Conservation (phyloP, 2,329 filamentous ascomycete genomes). For the Pestalotiopsis sp. region DNA sequence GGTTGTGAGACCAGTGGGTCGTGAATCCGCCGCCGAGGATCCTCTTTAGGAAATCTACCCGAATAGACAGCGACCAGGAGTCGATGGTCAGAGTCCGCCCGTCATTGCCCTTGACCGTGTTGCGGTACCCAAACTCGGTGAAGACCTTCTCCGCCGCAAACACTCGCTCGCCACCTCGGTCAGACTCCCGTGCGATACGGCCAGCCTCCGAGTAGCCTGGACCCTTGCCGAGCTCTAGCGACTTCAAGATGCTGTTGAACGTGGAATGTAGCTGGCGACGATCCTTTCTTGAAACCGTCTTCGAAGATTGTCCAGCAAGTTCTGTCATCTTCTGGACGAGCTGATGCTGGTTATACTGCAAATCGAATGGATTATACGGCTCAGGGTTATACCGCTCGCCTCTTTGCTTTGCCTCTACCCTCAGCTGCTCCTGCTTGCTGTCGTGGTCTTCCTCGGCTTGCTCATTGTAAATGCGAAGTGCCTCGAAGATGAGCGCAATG, state of each 20-base stretch:
- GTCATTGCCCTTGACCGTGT: constrained; percentile 51
- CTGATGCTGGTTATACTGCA: constrained; percentile 53
- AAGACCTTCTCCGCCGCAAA: constrained; percentile 43
- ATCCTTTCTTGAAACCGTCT: constrained; percentile 51
- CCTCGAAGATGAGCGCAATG: constrained; percentile 83
- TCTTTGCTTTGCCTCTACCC: constrained; percentile 7
- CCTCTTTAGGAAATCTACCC: constrained; percentile 50
- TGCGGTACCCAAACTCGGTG: constrained; percentile 54
- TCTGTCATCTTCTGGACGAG: constrained; percentile 51
- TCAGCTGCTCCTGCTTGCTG: constrained; percentile 32
- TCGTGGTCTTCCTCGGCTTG: constrained; percentile 44
- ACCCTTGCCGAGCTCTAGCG: constrained; percentile 55
- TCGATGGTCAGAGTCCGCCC: constrained; percentile 46
- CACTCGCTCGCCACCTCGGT: constrained; percentile 42
- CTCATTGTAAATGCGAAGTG: constrained; percentile 53
- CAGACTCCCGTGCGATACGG: constrained; percentile 41
- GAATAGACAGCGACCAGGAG: constrained; percentile 52
- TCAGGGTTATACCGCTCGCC: constrained; percentile 12
- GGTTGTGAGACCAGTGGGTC: constrained; percentile 42
- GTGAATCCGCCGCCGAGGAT: constrained; percentile 49
- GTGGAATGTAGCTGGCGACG: constrained; percentile 50
- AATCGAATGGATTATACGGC: constrained; percentile 26
- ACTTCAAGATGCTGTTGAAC: constrained; percentile 56
- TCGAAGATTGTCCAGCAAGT: constrained; percentile 49
- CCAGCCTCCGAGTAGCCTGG: constrained; percentile 56